Conservation (phyloP, 2,329 filamentous ascomycete genomes). For the Neofusicoccum parvum region DNA sequence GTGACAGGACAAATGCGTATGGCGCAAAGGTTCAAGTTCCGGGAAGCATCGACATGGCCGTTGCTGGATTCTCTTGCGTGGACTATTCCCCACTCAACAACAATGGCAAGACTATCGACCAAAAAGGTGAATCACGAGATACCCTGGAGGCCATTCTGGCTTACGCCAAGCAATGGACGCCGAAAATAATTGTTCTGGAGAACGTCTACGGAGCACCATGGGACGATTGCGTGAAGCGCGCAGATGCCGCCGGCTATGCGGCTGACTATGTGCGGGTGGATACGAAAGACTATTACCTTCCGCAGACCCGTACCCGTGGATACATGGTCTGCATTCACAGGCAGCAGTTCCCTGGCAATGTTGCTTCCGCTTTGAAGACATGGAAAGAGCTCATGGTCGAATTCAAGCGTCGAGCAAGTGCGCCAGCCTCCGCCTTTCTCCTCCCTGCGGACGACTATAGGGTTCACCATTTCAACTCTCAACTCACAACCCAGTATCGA, state of each 20-base stretch:
- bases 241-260: slow-evolving; percentile 59
- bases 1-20: slow-evolving; percentile 61
- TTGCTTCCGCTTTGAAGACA: slow-evolving; percentile 23
- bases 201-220: slow-evolving; percentile 69
- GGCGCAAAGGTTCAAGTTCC: slow-evolving; percentile 63
- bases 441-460: slow-evolving; percentile 57
- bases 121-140: slow-evolving; percentile 64
- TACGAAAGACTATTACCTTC: slow-evolving; percentile 72
- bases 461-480: slow-evolving; percentile 48
- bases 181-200: slow-evolving; percentile 69
- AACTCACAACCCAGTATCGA: background rate
- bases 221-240: slow-evolving; percentile 39
- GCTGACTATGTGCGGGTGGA: slow-evolving; percentile 57
- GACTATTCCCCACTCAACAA: slow-evolving; percentile 72
- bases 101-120: slow-evolving; percentile 50
- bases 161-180: slow-evolving; percentile 59
- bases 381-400: slow-evolving; percentile 52
- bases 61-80: slow-evolving; percentile 75
- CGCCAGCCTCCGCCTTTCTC: slow-evolving; percentile 64
- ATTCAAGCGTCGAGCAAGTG: slow-evolving; percentile 61
- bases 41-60: slow-evolving; percentile 61
- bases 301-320: slow-evolving; percentile 60
- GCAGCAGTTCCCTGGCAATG: slow-evolving; percentile 25
- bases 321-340: slow-evolving; percentile 51
- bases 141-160: slow-evolving; percentile 65